A percentile compares a stretch with the other conserved stretches of the same genome.
Conservation (phyloP, 805 yeast genomes). For the Millerozyma acaciae region DNA sequence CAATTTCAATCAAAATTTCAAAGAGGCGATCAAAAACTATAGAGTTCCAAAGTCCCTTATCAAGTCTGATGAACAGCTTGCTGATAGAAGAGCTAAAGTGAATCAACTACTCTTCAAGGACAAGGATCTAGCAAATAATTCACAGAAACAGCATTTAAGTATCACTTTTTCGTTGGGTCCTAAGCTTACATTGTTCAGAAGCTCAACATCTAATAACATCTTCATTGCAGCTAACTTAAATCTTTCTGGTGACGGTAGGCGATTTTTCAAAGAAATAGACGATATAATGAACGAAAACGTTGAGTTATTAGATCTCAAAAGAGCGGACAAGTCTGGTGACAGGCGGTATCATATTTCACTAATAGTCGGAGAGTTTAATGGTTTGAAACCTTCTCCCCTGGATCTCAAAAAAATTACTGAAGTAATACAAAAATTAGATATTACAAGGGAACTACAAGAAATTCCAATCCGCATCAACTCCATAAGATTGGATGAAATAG, state of each 20-base stretch:
- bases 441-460: conserved; percentile 3
- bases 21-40: conserved; percentile 2
- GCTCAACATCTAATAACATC: conserved; percentile 6
- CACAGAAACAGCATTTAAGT: conserved; percentile 6
- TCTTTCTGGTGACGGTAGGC: background rate
- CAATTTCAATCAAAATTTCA: conserved; percentile 7
- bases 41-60: conserved; percentile 3
- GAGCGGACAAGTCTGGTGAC: background rate
- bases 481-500: conserved; percentile 4
- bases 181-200: conserved; percentile 5
- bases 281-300: conserved; percentile 5
- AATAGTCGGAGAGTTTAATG: conserved; percentile 6
- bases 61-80: conserved; percentile 5
- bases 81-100: conserved; percentile 5
- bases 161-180: conserved; percentile 5
- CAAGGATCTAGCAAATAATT: background rate
- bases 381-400: conserved; percentile 2
- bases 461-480: conserved; percentile 5
- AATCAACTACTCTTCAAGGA: conserved; percentile 6
- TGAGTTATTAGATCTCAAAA: conserved; percentile 5
- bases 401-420: conserved; percentile 4
- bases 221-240: conserved; percentile 6
- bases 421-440: conserved; percentile 3
- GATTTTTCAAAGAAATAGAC: conserved; percentile 4
- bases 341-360: conserved; percentile 7